These are phyloP conservation scores for Cladophialophora immunda DNA, from an alignment of 2,329 filamentous ascomycete species.

Conservation along the genomic window DNA sequence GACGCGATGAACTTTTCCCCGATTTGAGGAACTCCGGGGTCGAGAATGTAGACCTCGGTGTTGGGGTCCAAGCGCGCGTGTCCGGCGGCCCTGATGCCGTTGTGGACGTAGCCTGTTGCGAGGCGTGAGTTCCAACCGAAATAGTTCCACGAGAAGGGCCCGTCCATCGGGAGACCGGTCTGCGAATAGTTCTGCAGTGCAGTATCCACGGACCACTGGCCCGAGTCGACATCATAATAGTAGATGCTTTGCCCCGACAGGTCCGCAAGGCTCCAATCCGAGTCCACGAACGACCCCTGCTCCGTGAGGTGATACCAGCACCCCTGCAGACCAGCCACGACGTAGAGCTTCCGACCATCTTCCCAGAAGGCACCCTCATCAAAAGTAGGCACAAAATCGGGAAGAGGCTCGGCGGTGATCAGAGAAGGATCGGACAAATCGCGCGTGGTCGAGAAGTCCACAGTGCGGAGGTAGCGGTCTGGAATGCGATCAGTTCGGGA, in stretches of 20 bases:
- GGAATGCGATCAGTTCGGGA: background rate
- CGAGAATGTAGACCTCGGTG: background rate
- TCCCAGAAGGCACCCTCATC: background rate
- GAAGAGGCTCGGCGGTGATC: background rate
- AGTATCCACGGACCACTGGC: background rate
- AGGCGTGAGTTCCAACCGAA: background rate
- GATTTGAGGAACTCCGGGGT: background rate
- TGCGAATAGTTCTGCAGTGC: conserved; percentile 1
- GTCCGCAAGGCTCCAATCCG: background rate
- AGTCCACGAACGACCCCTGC: background rate
- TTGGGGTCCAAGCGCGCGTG: background rate
- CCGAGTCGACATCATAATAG: background rate
- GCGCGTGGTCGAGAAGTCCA: background rate
- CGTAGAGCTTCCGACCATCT: background rate
- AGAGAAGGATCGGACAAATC: conserved; percentile 4
- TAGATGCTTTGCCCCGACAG: background rate
- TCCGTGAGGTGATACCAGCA: conserved; percentile 5
- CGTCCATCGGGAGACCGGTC: background rate
- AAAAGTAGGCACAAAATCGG: conserved; percentile 3
- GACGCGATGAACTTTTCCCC: background rate
- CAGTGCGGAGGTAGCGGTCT: conserved; percentile 1
- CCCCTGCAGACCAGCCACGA: background rate
- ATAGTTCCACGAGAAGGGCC: background rate
- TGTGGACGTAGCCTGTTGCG: background rate
- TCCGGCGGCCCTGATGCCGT: background rate